These are phyloP conservation scores for Crithidia mellificae DNA, from an alignment of 208 protist genomes.

Conservation along the genomic window DNA sequence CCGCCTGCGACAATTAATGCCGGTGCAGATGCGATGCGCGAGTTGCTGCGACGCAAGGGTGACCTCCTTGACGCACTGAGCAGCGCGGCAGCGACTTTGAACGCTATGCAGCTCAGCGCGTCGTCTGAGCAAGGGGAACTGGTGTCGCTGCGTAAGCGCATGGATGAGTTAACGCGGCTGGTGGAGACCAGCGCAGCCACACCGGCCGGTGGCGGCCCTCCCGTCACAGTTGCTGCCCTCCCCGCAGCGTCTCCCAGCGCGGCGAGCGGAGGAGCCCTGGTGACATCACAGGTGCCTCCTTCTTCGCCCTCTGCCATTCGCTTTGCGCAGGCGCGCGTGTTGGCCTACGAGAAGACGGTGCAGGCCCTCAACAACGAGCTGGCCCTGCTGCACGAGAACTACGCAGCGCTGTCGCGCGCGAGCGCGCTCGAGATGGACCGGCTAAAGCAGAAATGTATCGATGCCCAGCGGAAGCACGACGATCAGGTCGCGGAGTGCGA, in stretches of 20 bases:
- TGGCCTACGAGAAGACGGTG: slow-evolving; percentile 59
- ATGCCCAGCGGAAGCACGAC: slow-evolving; percentile 23
- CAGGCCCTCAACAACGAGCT: slow-evolving; percentile 61
- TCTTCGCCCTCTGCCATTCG: slow-evolving; percentile 5
- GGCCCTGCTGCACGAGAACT: slow-evolving; percentile 37
- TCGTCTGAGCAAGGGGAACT: slow-evolving; percentile 12
- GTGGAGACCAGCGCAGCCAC: slow-evolving; percentile 2
- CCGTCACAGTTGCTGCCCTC: background rate
- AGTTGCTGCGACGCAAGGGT: slow-evolving; percentile 3
- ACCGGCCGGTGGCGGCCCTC: background rate
- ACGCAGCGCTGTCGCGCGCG: slow-evolving; percentile 22
- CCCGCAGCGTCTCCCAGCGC: background rate
- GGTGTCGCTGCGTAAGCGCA: slow-evolving; percentile 7
- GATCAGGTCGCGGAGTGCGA: slow-evolving; percentile 62
- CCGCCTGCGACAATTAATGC: no score
- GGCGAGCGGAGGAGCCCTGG: background rate
- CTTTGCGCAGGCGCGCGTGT: slow-evolving; percentile 27
- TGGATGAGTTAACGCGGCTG: slow-evolving; percentile 18
- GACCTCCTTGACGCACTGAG: slow-evolving; percentile 19
- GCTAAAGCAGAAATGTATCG: slow-evolving; percentile 7
- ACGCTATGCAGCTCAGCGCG: background rate
- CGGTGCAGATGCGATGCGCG: background rate
- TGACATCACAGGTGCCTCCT: background rate
- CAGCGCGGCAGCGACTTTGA: background rate
- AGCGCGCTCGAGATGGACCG: slow-evolving; percentile 13